Evolutionary conservation across 2,329 filamentous ascomycete genomes (phyloP), one percentile per base, ranked within the genome.

Genomic region (Cryphonectria parasitica): DNA sequence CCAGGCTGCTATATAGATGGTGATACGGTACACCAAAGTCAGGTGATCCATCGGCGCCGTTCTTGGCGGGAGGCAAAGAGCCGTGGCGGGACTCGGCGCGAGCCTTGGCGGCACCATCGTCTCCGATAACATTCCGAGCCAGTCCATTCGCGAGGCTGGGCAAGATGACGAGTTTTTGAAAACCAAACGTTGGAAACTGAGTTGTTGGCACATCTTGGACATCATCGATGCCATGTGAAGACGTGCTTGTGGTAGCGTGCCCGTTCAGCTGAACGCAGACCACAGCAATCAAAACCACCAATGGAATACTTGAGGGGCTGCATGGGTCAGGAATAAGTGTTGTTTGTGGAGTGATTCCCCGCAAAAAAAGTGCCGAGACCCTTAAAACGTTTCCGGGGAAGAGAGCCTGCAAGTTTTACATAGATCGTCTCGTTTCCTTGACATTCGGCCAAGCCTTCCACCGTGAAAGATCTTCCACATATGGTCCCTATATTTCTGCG

Each of bases 61-160:
- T 56, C 67, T 69, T 66, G 66, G 69, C 71, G 45, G 45, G 45
- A 43, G 69, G 67, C 66, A 56, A 58, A 49, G 49, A 71, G 69
- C 45, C 28, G 41, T 39, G 39, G 56, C 28, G 66, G 66, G 28
- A 68, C 70, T 69, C 56, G 70, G 70, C 70, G 56, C 43, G 39
- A 39, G 67, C 8, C 67, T 64, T 68, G 61, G 62, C 64, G 45
- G 62, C 28, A 19, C 54, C 15, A 58, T 58, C 17, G 15, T 34
- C 54, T 58, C 54, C 54, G 54, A 58, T 31, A 13, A 34, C 25
- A 5, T 28, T 8, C 54, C 15, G 54, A 58, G 36, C 2, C 36
- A 39, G 36, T 10, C 28, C 28, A 58, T 58, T 49, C 45, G 28
- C 13, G 28, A 60, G 31, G 60, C 58, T 39, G 58, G 58, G 52